Evolutionary conservation across 345 rosid species (phyloP), one percentile per base, ranked within the genome.

Genomic region (Cardamine occulta): DNA sequence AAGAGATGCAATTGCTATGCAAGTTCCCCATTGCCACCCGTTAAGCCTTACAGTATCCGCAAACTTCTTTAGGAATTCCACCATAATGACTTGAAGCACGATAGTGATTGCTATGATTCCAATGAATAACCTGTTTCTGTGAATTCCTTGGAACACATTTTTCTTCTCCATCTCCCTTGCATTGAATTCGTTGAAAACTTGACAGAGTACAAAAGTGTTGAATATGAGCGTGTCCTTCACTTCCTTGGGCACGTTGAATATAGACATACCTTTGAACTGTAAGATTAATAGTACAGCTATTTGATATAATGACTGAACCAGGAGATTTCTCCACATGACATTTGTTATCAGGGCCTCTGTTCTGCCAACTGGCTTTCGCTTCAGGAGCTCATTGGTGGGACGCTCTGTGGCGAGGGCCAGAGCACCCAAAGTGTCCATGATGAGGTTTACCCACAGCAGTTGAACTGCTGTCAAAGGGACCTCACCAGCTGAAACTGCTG

Each of bases 251-350:
- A 80, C 84, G 9, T 70, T 74, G 63, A 86, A 85, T 66, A 86
- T 74, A 63, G 86, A 77, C 74, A 85, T 78, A 11, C 93, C 93
- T 42, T 47, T 80, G 75, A 88, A 88, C 51, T 88, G 86, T 24
- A 85, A 74, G n/a, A 77, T 79, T 85, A 88, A 59, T 44, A 88
- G 84, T 56, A 86, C 53, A 8, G 72, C 68, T 80, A 88, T 85
- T 74, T 88, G 93, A 74, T 84, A 88, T 3, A 84, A 48, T 29
- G 93, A 79, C 73, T 86, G 93, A 77, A 84, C 74, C 54, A 88
- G 66, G 19, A 88, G 85, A 84, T 85, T 86, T 68, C 91, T 84
- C 93, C 93, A 88, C 88, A 88, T 88, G 40, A 88, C 78, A 66
- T 85, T 87, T 63, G 91, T 85, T 74, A 88, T 87, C 4, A 88